Base-by-base conservation (phyloP, 2,329 filamentous ascomycete species). In the Sporothrix pseudoabietina region DNA sequence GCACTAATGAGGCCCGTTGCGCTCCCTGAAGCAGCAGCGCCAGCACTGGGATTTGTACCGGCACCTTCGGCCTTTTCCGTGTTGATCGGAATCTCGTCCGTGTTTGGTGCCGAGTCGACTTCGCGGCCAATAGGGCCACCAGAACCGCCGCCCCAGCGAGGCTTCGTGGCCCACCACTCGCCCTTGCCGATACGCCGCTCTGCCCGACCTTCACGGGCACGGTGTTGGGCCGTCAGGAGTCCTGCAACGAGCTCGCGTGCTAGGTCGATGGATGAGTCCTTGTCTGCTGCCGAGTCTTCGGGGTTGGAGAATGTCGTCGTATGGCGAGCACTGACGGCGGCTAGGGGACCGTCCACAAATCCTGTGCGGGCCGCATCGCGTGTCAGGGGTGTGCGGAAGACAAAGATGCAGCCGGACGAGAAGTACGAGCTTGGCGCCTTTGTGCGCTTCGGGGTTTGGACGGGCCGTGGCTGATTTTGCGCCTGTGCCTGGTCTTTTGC, bases 71-170 rank as follows among this genome's bases (percentile, higher is more conserved):
- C 84, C 78, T 85, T 86, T 75, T 87, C 85, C 1, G 47, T 49
- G 12, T n/a, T 35, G 26, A 84, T 84, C 14, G 83, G 77, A 35
- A 83, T 77, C 10, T 81, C 78, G 74, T 86, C 84, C 57, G 82
- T 76, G 52, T 77, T 77, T 1, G 75, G 76, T 1, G 74, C 71
- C 0, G 74, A 70, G 61, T 89, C 87, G 44, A 87, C 81, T 79
- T 91, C 89, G 35, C 87, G 84, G 1, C 89, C 89, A 75, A 91
- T 90, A 3, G 88, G 87, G 0, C 89, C 89, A 44, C 89, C 89
- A 9, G 85, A 78, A 3, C 88, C 89, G 65, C 89, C 89, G 70
- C 89, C 89, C 89, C 89, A 91, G 72, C 89, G 85, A 47, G 84
- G 86, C 77, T 84, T 85, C 8, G 84, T 85, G 0, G 88, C 84